A percentile compares a stretch with the other conserved stretches of the same genome.
phyloP scores from a whole-genome alignment of 192 early-diverging fungal genomes.

The Phycomyces blakesleeanus region DNA sequence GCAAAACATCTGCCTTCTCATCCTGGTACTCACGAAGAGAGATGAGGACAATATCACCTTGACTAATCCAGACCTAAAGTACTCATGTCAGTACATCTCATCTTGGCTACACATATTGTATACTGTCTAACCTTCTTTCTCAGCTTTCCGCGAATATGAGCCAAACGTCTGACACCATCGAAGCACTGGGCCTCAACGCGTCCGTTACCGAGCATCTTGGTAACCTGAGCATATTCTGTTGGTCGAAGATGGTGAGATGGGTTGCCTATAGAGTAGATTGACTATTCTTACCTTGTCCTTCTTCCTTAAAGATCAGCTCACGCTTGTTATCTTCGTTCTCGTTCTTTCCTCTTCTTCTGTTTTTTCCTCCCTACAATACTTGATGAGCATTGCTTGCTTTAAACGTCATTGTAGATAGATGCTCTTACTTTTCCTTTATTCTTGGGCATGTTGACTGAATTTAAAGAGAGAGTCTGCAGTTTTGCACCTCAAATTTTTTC shows the following conservation, averaged over 20 bases:
- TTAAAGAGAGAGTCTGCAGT: conserved; percentile 2
- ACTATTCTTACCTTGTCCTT: conserved; percentile 71
- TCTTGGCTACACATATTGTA: conserved; percentile 90
- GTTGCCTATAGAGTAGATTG: background rate
- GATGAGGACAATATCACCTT: conserved; percentile 88
- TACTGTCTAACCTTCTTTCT: conserved; percentile 98
- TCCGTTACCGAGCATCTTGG: conserved; percentile 96
- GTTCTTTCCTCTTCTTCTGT: conserved; percentile 93
- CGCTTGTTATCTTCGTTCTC: conserved; percentile 93
- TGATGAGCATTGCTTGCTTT: background rate
- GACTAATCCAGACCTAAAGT: conserved; percentile 82
- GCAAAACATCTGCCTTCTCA: conserved; percentile 89
- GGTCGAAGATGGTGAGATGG: background rate
- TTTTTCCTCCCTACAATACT: conserved; percentile 72
- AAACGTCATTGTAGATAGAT: background rate
- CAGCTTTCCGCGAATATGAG: conserved; percentile 96
- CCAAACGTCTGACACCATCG: conserved; percentile 86
- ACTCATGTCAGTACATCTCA: conserved; percentile 16
- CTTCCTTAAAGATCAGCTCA: conserved; percentile 95
- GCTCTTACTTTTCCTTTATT: conserved; percentile 92
- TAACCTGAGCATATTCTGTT: conserved; percentile 88
- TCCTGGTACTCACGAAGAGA: conserved; percentile 94
- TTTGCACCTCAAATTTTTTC: conserved; percentile 15
- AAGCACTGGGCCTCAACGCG: conserved; percentile 87
- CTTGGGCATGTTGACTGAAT: conserved; percentile 68